Evolutionary conservation across 31 red algal genomes (phyloP).

Genomic region (Porphyra umbilicalis): DNA sequence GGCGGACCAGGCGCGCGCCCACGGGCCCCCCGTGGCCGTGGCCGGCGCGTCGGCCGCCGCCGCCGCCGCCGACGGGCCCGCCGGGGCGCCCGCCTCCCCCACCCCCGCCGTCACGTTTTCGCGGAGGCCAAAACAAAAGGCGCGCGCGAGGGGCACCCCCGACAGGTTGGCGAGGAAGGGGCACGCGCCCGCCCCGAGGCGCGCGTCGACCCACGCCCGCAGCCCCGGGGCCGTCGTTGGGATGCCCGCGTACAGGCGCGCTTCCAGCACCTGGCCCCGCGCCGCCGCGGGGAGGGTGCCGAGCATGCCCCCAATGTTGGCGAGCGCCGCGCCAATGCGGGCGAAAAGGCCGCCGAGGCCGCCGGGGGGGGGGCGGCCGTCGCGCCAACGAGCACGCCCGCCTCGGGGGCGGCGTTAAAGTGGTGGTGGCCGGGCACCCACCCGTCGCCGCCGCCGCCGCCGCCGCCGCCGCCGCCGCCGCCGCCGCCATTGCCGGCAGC

Average conservation of each 20-base stretch:
- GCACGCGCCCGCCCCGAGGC: neutral
- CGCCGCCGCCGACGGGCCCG: no score
- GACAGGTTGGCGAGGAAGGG: neutral
- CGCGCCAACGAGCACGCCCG: neutral
- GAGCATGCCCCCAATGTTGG: neutral
- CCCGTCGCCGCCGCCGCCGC: neutral
- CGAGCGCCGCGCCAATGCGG: neutral
- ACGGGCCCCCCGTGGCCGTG: neutral
- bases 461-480: neutral
- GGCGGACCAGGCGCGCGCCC: neutral
- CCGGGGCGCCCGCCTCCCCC: neutral
- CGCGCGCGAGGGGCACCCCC: constrained; percentile 7
- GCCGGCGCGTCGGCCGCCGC: neutral
- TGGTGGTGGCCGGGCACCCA: neutral
- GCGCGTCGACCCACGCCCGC: constrained; percentile 1
- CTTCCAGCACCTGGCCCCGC: constrained; percentile 6
- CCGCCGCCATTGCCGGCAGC: neutral
- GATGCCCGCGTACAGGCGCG: constrained; percentile 7
- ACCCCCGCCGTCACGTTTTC: constrained; percentile 21
- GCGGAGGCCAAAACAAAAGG: constrained; percentile 23
- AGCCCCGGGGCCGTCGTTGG: neutral
- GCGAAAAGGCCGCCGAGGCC: neutral
- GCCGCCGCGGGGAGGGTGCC: neutral
- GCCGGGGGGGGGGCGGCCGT: neutral
- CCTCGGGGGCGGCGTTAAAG: neutral